Base-by-base conservation (phyloP, 2,329 filamentous ascomycete genomes). In the Paraphaeosphaeria sporulosa region DNA sequence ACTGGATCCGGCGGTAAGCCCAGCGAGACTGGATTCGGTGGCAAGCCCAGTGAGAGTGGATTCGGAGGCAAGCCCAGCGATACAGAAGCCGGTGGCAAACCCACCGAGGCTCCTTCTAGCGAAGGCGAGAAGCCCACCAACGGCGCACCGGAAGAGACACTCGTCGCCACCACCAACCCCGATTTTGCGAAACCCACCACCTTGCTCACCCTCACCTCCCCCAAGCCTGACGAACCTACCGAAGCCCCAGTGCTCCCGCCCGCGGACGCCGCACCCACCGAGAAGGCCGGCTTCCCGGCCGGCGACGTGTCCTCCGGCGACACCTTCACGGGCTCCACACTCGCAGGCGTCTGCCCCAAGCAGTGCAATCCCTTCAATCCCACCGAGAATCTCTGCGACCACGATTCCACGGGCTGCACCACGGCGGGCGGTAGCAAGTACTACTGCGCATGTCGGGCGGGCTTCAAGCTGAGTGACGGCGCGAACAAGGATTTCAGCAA, bases 391-490 rank as follows among this genome's bases (percentile, higher is more conserved):
- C 66, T 66, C 58, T 75, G 71, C 62, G 70, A 71, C 54, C 59
- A 60, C 44, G 19, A 40, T 21, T 66, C 68, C 1, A 68, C 70
- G 0, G 61, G 65, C 34, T 73, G 71, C 57, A 55, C 63, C 0
- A 71, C 69, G 0, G 66, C 66, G 12, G 68, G 69, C 4, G 69
- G 66, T 5, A 64, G 58, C 55, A 68, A 67, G 34, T 67, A 71
- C 62, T 71, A 72, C 60, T 74, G 72, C 46, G 69, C 69, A 3
- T 75, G 71, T 64, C 55, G 70, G 21, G 71, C 71, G 23, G 72
- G 71, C 1, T 74, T 57, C 58, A 62, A 65, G 43, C 55, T 63
- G 2, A 65, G 67, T 34, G 58, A 38, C 8, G 66, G 56, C 50
- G 66, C 66, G 46, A 59, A 64, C 5, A 71, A 69, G 64, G 67